Percentiles rank a stretch among this genome's conserved stretches.
phyloP scores from a whole-genome alignment of 345 rosid genomes.

The Arabis alpina region DNA sequence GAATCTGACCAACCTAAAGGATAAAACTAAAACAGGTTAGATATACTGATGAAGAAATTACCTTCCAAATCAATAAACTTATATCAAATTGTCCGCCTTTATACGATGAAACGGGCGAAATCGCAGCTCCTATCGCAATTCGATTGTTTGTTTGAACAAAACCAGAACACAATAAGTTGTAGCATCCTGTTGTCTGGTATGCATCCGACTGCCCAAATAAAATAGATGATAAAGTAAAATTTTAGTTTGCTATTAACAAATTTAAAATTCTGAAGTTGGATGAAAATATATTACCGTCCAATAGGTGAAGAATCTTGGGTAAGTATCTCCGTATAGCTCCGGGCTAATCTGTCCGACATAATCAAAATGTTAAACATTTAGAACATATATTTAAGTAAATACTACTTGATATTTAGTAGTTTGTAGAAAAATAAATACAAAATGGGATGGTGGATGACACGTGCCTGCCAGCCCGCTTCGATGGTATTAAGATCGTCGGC shows the following conservation, averaged over 20 bases:
- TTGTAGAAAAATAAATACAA: neutral
- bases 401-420: neutral
- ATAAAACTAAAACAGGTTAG: neutral
- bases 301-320: slow-evolving; percentile 95
- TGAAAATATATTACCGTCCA: slow-evolving; percentile 77
- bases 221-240: neutral
- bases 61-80: slow-evolving; percentile 96
- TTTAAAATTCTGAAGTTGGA: slow-evolving; percentile 13
- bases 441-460: slow-evolving; percentile 2
- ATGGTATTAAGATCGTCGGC: slow-evolving; percentile 95
- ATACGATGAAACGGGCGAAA: slow-evolving; percentile 87
- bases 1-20: neutral
- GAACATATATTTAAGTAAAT: neutral
- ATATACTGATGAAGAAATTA: slow-evolving; percentile 34
- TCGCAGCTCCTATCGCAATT: slow-evolving; percentile 94
- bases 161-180: slow-evolving; percentile 92
- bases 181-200: slow-evolving; percentile 95
- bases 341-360: slow-evolving; percentile 79
- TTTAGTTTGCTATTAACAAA: neutral
- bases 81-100: slow-evolving; percentile 96
- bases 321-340: slow-evolving; percentile 90
- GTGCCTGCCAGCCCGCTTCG: slow-evolving; percentile 99
- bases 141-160: slow-evolving; percentile 89
- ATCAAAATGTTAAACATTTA: slow-evolving; percentile 19
- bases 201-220: slow-evolving; percentile 66